These are phyloP conservation scores for Fabrea salina DNA, from an alignment of 169 alveolate species.

Conservation along the genomic window DNA sequence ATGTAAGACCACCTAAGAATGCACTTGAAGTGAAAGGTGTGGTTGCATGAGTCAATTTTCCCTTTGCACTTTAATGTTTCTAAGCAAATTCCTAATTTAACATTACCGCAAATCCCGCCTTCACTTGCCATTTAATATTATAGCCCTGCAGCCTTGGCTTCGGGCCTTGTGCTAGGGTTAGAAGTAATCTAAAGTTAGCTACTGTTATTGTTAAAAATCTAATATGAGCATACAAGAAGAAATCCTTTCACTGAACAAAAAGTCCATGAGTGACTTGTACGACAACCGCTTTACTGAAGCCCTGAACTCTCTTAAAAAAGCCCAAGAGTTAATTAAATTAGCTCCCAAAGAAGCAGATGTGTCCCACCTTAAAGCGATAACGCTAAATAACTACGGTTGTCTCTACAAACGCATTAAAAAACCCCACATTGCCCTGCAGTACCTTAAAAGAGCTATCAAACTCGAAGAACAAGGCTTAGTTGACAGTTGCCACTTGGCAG, in stretches of 20 bases:
- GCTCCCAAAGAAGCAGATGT: no score
- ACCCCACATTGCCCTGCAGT: slow-evolving; percentile 24
- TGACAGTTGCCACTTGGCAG: slow-evolving; percentile 14
- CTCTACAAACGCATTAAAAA: slow-evolving; percentile 7
- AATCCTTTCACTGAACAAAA: no score
- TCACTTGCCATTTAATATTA: not conserved
- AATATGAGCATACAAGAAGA: no score
- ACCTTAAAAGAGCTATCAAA: slow-evolving; percentile 9
- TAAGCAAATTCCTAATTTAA: not conserved
- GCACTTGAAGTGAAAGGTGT: slow-evolving; percentile 12
- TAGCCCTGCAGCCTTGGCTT: no score
- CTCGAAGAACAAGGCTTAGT: not conserved
- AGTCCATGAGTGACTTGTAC: no score
- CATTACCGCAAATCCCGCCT: slow-evolving; percentile 8
- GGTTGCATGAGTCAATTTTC: slow-evolving; percentile 16
- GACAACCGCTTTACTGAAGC: no score
- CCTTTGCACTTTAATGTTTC: not conserved
- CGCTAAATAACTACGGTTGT: slow-evolving; percentile 38
- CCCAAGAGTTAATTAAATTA: no score
- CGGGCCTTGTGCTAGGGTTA: no score
- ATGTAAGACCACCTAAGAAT: not conserved
- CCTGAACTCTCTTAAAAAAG: no score
- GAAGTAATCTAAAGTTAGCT: no score
- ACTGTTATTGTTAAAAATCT: no score
- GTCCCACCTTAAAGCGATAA: no score